phyloP scores from a whole-genome alignment of 176 grass and related monocot species.

The Neostapfia colusana region DNA sequence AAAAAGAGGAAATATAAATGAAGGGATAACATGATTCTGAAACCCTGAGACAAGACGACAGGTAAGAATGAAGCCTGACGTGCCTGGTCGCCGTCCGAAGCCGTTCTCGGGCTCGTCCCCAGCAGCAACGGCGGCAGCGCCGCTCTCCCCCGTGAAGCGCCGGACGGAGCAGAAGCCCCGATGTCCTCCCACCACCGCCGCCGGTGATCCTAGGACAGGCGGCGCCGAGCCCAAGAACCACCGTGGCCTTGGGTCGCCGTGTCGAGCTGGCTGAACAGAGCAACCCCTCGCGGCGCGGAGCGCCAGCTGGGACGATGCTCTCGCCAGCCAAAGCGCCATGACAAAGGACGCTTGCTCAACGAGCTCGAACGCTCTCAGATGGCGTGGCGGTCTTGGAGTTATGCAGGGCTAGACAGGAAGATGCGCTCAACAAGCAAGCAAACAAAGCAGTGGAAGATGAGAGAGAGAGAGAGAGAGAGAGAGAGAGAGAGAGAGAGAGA shows the following conservation, averaged over 20 bases:
- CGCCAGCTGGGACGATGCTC: slow-evolving; percentile 28
- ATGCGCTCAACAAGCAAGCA: not conserved
- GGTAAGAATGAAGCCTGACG: not conserved
- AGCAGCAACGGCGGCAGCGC: not conserved
- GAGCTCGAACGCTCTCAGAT: not conserved
- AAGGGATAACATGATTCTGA: not conserved
- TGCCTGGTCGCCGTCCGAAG: slow-evolving; percentile 30
- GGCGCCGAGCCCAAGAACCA: slow-evolving; percentile 6
- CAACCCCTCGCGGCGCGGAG: slow-evolving; percentile 12
- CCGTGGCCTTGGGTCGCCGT: not conserved
- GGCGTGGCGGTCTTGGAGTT: slow-evolving; percentile 22
- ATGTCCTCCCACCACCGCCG: not conserved
- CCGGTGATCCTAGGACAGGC: not conserved
- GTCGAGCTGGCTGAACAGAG: not conserved
- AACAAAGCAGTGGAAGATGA: not conserved
- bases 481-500: too few relatives aligned
- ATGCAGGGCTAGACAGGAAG: not conserved
- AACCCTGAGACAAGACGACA: not conserved
- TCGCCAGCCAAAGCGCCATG: slow-evolving; percentile 35
- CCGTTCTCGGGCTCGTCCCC: slow-evolving; percentile 35
- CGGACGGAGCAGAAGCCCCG: slow-evolving; percentile 48
- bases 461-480: not conserved
- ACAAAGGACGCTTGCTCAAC: not conserved
- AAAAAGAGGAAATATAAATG: not conserved
- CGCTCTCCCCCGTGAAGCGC: slow-evolving; percentile 34